Evolutionary conservation across 495 filamentous ascomycete genomes (phyloP), one percentile per base, ranked within the genome.

Genomic region (Penicillium canariense): DNA sequence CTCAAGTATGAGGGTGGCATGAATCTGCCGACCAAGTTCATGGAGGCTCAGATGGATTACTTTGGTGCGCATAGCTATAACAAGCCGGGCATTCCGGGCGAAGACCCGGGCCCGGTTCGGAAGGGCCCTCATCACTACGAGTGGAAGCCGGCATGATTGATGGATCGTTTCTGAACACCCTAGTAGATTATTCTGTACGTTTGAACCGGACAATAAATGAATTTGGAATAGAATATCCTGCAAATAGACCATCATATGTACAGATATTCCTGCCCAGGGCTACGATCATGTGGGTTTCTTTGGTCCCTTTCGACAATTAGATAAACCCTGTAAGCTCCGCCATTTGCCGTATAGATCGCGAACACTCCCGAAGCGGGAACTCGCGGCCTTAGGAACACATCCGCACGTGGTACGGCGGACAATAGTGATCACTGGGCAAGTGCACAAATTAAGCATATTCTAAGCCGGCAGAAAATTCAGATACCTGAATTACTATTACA

Each of bases 31-130:
- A 88, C 86, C 9, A 77, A 82, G 61, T 90, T 90, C 59, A 85
- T 86, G 77, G 86, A 90, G 64, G 87, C 85, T 5, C 80, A 91
- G 68, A 74, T 90, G 74, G 85, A 90, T 64, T 89, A 83, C 55
- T 90, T 91, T 55, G 87, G 87, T n/a, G 77, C 78, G 9, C 86
- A 89, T 63, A 79, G 77, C 63, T 90, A 81, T 59, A 86, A 90
- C 60, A 72, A 72, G 51, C 68, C 70, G 0, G 67, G 70, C 10
- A 59, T 76, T 52, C 55, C 62, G 0, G 71, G 71, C n/a, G 74
- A 75, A 36, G 74, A 76, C 55, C 72, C 72, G 15, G 74, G 72
- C 5, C 68, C 63, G 0, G 68, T 71, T 14, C 58, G 58, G 32
- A 77, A 75, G 48, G 74, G 74, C 0, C 58, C 70, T 38, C 72